Evolutionary conservation across 257 asterid genomes (phyloP).

Genomic region (Phtheirospermum japonicum): DNA sequence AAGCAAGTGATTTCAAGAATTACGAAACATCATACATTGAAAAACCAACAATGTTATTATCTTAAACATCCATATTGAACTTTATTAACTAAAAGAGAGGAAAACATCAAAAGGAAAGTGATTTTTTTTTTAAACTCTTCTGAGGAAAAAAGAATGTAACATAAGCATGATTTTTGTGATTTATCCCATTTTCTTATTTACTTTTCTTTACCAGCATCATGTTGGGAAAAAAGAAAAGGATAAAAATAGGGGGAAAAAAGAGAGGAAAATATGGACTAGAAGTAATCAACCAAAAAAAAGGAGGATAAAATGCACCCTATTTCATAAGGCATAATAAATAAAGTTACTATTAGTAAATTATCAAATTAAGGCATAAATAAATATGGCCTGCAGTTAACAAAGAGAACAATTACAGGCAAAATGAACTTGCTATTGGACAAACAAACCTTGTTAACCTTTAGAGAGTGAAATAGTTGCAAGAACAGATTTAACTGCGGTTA

Average conservation of each 20-base stretch:
- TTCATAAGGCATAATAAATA: neutral
- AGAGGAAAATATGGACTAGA: neutral
- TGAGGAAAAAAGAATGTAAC: too few relatives aligned
- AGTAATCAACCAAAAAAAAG: neutral
- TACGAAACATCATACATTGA: neutral
- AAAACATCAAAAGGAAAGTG: neutral
- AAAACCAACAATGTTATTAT: neutral
- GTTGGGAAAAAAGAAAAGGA: neutral
- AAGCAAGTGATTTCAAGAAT: constrained; percentile 11
- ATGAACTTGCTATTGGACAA: constrained; percentile 23
- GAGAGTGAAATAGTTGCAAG: constrained; percentile 22
- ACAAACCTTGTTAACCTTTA: constrained; percentile 34
- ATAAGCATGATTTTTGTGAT: too few relatives aligned
- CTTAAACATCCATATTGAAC: neutral
- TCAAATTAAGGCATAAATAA: neutral
- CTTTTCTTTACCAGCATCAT: neutral
- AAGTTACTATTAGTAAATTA: too few relatives aligned
- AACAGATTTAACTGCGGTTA: constrained; percentile 11
- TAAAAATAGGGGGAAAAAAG: too few relatives aligned
- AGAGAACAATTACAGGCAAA: neutral
- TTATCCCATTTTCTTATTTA: too few relatives aligned
- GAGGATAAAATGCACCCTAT: neutral
- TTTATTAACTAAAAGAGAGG: neutral
- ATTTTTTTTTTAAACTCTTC: too few relatives aligned
- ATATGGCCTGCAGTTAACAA: neutral